These are phyloP conservation scores for Dactylellina cionopaga DNA, from an alignment of 2,329 filamentous ascomycete species.

Conservation along the genomic window DNA sequence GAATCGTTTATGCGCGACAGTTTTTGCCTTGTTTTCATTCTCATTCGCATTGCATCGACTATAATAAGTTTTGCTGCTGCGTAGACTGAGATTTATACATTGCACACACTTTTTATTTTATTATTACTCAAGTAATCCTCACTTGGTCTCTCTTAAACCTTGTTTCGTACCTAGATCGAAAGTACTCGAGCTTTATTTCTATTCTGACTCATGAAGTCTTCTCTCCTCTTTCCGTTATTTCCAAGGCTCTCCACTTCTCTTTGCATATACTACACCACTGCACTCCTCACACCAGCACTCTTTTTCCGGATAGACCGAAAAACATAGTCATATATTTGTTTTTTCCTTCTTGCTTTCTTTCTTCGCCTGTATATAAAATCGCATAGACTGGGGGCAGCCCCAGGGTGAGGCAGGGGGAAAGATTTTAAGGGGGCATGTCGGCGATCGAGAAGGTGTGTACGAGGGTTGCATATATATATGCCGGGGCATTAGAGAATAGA, in stretches of 20 bases:
- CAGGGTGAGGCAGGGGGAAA: conserved; percentile 5
- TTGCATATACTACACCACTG: background rate
- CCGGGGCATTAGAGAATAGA: too few species aligned
- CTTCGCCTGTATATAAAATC: conserved; percentile 14
- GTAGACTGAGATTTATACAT: background rate
- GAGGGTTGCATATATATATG: background rate
- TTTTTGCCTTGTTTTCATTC: too few species aligned
- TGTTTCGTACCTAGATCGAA: too few species aligned
- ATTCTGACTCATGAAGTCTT: background rate
- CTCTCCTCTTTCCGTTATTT: conserved; percentile 1
- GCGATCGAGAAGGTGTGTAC: background rate
- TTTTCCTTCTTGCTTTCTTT: background rate
- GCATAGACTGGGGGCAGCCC: conserved; percentile 41
- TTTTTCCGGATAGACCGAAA: too few species aligned
- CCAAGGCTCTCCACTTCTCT: background rate
- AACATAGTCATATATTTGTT: background rate
- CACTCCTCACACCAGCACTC: background rate
- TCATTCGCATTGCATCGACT: too few species aligned
- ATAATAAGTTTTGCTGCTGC: background rate
- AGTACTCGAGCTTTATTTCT: background rate
- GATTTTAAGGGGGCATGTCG: background rate
- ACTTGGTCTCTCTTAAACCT: too few species aligned
- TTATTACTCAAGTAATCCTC: too few species aligned
- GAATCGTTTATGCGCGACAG: too few species aligned
- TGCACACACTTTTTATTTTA: background rate